A percentile compares a stretch with the other conserved stretches of the same genome.
Conservation (phyloP, 208 protist species). For the Acanthamoeba triangularis region DNA sequence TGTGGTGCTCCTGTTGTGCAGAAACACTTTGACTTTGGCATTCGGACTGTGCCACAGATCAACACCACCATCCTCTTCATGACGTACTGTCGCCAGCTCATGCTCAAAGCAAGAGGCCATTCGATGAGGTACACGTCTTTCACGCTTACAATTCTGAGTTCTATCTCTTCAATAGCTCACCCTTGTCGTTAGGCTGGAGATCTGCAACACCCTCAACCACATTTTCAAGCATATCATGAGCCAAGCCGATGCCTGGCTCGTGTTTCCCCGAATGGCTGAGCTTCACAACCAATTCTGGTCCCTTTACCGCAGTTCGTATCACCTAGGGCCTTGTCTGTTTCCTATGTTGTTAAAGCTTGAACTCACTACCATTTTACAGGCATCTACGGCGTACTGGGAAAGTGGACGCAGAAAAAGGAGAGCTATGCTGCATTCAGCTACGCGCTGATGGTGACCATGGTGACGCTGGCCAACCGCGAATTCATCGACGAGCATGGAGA, state of each 20-base stretch:
- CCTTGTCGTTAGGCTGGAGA: background rate
- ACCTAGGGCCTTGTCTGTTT: background rate
- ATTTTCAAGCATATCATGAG: slow-evolving; percentile 39
- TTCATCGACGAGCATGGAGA: slow-evolving; percentile 46
- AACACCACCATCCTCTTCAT: slow-evolving; percentile 63
- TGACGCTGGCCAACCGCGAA: background rate
- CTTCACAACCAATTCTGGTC: slow-evolving; percentile 22
- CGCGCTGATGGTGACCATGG: slow-evolving; percentile 52
- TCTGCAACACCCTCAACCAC: slow-evolving; percentile 58
- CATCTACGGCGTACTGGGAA: background rate
- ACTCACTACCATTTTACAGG: background rate
- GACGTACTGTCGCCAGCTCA: slow-evolving; percentile 40
- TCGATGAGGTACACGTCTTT: background rate
- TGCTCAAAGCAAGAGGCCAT: slow-evolving; percentile 1
- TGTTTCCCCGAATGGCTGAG: background rate
- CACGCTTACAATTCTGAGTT: background rate
- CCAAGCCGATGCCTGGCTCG: background rate
- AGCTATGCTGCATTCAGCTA: slow-evolving; percentile 33
- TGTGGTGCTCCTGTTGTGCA: background rate
- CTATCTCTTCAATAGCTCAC: too few species aligned
- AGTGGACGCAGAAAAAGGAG: slow-evolving; percentile 50
- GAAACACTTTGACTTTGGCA: slow-evolving; percentile 57
- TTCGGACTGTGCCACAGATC: slow-evolving; percentile 27
- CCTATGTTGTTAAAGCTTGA: too few species aligned
- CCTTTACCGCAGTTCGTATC: background rate